These are phyloP conservation scores for Starmerella powellii DNA, from an alignment of 805 yeast genomes.

Conservation along the genomic window DNA sequence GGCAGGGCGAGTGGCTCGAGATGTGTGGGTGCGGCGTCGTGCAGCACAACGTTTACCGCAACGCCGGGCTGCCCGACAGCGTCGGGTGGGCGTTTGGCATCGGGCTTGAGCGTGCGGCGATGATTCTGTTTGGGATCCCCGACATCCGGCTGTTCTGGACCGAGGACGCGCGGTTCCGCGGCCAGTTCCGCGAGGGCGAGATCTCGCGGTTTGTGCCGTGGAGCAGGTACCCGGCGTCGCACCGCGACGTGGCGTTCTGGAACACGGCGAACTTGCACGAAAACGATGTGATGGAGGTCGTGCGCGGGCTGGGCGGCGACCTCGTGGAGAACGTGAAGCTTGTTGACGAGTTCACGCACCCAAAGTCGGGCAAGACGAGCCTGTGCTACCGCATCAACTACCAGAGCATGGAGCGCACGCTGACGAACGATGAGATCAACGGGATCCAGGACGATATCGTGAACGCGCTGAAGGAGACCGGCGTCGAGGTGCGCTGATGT, in stretches of 20 bases:
- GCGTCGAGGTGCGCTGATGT: constrained; percentile 17
- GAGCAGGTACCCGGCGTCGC: constrained; percentile 79
- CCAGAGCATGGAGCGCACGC: constrained; percentile 89
- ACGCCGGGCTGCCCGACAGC: constrained; percentile 49
- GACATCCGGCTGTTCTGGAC: constrained; percentile 94
- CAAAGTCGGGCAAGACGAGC: constrained; percentile 62
- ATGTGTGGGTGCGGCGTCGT: constrained; percentile 94
- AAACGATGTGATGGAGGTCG: constrained; percentile 89
- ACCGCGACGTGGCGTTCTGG: constrained; percentile 90
- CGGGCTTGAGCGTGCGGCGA: constrained; percentile 89
- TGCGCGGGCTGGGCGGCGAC: constrained; percentile 70
- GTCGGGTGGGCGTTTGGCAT: constrained; percentile 98
- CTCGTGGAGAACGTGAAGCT: constrained; percentile 73
- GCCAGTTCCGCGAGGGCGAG: constrained; percentile 54
- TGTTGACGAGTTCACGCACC: constrained; percentile 74
- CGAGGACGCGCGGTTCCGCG: constrained; percentile 56
- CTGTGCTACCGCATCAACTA: constrained; percentile 83
- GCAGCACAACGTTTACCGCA: constrained; percentile 58
- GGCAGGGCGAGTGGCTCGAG: constrained; percentile 97
- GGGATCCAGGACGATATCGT: constrained; percentile 56
- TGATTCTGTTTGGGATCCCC: constrained; percentile 89
- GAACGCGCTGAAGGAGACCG: constrained; percentile 40
- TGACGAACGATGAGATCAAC: constrained; percentile 78
- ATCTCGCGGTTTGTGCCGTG: constrained; percentile 73
- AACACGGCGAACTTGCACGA: constrained; percentile 49